Evolutionary conservation across 495 filamentous ascomycete species (phyloP).

Genomic region (Pyrenula massariospora): DNA sequence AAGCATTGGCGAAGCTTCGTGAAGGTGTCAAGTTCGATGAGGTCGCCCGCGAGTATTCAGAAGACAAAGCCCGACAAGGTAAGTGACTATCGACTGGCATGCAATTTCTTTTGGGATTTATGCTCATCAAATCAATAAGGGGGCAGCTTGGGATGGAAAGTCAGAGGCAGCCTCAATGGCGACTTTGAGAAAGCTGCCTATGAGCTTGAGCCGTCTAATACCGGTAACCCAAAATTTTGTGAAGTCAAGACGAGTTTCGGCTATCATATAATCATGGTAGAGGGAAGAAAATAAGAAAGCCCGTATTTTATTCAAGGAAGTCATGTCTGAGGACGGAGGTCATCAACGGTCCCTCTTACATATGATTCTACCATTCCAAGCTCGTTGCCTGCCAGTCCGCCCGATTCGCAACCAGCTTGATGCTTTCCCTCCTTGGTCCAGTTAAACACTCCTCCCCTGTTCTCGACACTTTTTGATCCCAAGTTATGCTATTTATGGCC

Average conservation of each 20-base stretch:
- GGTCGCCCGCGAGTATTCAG: constrained; percentile 75
- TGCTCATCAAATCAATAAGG: constrained; percentile 29
- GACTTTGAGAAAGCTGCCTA: constrained; percentile 77
- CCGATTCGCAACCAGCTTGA: constrained; percentile 1
- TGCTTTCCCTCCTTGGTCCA: constrained; percentile 24
- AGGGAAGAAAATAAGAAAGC: constrained; percentile 45
- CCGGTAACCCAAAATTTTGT: constrained; percentile 59
- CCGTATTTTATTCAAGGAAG: background rate
- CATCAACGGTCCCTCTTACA: background rate
- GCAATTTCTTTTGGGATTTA: background rate
- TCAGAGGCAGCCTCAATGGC: constrained; percentile 56
- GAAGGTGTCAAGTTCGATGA: constrained; percentile 77
- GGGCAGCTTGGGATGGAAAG: constrained; percentile 76
- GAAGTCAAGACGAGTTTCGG: constrained; percentile 78
- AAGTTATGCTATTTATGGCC: constrained; percentile 34
- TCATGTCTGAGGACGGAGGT: background rate
- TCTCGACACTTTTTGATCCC: constrained; percentile 37
- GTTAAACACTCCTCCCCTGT: constrained; percentile 40
- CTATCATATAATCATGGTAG: constrained; percentile 93
- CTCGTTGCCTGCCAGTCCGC: background rate
- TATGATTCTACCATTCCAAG: background rate
- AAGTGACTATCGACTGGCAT: constrained; percentile 7
- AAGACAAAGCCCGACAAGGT: constrained; percentile 84
- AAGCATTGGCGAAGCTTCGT: constrained; percentile 66
- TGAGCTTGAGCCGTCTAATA: constrained; percentile 64